These are phyloP conservation scores for Neocatenulostroma microsporum DNA, from an alignment of 2,329 filamentous ascomycete species.

Conservation along the genomic window DNA sequence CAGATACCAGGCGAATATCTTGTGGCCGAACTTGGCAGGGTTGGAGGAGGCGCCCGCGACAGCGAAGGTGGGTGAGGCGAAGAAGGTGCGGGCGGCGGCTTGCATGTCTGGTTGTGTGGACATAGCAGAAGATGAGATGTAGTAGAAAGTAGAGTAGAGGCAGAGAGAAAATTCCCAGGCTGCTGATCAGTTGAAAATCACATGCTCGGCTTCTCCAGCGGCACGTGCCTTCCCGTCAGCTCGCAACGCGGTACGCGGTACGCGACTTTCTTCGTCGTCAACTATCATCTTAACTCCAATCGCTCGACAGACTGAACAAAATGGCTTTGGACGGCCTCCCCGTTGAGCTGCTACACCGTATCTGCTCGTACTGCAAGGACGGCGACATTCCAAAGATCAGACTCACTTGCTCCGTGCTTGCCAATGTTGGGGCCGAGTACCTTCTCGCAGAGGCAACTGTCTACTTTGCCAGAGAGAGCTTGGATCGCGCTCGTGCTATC, in stretches of 20 bases:
- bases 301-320: too few species aligned
- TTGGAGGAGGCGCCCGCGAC: slow-evolving; percentile 87
- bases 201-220: too few species aligned
- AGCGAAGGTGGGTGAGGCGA: slow-evolving; percentile 68
- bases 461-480: neutral
- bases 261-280: too few species aligned
- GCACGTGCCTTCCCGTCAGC: too few species aligned
- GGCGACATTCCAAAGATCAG: neutral
- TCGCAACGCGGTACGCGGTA: too few species aligned
- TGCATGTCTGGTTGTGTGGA: slow-evolving; percentile 45
- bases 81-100: slow-evolving; percentile 67
- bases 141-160: too few species aligned
- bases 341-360: neutral
- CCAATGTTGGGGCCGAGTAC: neutral
- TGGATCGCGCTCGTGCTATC: neutral
- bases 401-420: neutral
- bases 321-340: neutral
- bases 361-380: neutral
- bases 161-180: too few species aligned
- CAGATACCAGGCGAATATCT: slow-evolving; percentile 87
- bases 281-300: too few species aligned
- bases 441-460: neutral
- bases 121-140: too few species aligned
- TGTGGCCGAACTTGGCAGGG: slow-evolving; percentile 77
- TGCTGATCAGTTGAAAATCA: too few species aligned